Percentiles rank a stretch among this genome's conserved stretches.
phyloP scores from a whole-genome alignment of 768 basidiomycete species.

The Guyanaporus albipodus region DNA sequence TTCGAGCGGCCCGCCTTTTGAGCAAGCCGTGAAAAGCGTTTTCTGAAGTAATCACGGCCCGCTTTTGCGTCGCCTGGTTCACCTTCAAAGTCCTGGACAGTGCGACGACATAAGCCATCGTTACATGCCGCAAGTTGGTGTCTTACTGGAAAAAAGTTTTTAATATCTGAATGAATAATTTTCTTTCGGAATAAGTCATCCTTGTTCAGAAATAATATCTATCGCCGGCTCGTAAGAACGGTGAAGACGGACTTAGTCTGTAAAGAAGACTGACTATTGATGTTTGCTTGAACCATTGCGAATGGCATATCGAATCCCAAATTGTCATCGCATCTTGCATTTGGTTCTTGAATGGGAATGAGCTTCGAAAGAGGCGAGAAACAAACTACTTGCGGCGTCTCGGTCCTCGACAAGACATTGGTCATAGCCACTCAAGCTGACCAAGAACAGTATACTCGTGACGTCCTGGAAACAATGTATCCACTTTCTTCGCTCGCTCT shows the following conservation, averaged over 20 bases:
- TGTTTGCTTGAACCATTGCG: constrained; percentile 94
- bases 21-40: constrained; percentile 74
- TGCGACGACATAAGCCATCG: background rate
- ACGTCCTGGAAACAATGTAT: constrained; percentile 95
- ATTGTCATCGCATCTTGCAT: constrained; percentile 99
- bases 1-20: constrained; percentile 82
- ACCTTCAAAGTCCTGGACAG: constrained; percentile 75
- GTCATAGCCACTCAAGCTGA: constrained; percentile 90
- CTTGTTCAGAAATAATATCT: constrained; percentile 96
- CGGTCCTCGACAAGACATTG: constrained; percentile 91
- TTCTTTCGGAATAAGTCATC: constrained; percentile 90
- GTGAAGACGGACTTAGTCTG: background rate
- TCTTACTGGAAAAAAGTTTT: constrained; percentile 81
- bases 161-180: constrained; percentile 77
- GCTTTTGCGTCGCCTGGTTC: constrained; percentile 65
- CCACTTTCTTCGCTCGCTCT: constrained; percentile 91
- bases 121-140: background rate
- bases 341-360: constrained; percentile 63
- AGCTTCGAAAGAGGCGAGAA: background rate
- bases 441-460: constrained; percentile 87
- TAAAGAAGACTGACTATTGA: constrained; percentile 62
- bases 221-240: constrained; percentile 2
- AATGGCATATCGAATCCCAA: constrained; percentile 97
- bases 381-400: constrained; percentile 62
- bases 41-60: constrained; percentile 88